Base-by-base conservation (phyloP, 2,329 filamentous ascomycete genomes). In the Metarhizium brunneum region DNA sequence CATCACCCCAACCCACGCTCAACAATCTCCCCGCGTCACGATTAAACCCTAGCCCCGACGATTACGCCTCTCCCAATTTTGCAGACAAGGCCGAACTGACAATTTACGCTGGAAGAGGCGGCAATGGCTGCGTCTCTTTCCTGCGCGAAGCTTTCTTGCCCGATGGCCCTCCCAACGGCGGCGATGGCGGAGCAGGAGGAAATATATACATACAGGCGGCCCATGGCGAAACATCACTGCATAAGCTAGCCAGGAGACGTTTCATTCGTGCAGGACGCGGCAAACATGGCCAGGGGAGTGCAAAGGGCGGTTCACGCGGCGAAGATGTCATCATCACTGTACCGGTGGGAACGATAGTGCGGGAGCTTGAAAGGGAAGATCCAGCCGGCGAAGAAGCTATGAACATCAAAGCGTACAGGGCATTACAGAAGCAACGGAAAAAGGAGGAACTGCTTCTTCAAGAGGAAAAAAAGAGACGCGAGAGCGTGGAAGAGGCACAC, bases 161-260 rank as follows among this genome's bases (percentile, higher is more conserved):
- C 48, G 86, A 95, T 60, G 94, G 94, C 0, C 94, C 94, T 11
- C 84, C 94, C 10, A 97, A 99, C 69, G 94, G 94, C 51, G 94
- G 94, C 57, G 91, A 99, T 67, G 94, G 94, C 47, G 94, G 94
- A 4, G 87, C 84, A 55, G 94, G 94, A 59, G 94, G 94, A 43
- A 95, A 88, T 64, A 78, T 99, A 61, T 97, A 95, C 69, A 95
- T 99, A 56, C 92, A 97, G 72, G 92, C 94, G 7, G 84, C 95
- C 1, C 85, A 88, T 54, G 90, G 91, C 57, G 88, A 97, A 71
- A 97, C 91, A 0, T 96, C 90, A 54, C 74, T 99, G 58, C 92
- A 97, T 73, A 97, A 96, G 73, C 78, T 99, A 10, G 87, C 90
- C 1, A 80, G 92, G 45, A 78, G 86, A 62, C 84, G 89, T 2